Base-by-base conservation (phyloP, 163 green algal genomes). In the Prototheca wickerhamii region DNA sequence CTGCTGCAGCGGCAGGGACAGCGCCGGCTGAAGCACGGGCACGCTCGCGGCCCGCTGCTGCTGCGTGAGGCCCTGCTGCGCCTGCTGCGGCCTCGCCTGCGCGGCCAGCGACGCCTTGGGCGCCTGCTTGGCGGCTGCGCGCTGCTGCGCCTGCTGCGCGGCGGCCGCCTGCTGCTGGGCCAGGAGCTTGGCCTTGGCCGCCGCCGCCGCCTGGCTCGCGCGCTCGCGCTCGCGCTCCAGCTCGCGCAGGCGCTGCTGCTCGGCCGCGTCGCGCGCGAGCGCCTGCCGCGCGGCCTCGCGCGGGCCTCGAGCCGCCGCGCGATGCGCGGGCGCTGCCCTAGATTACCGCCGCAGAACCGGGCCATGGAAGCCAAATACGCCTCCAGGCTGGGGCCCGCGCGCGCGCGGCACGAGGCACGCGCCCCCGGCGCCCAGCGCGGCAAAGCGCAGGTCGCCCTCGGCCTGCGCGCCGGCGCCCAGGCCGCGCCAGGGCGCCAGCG, bases 381-480 rank as follows among this genome's bases (percentile, higher is more conserved):
- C n/a, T n/a, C n/a, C n/a, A n/a, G n/a, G n/a, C n/a, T n/a, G n/a
- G n/a, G n/a, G n/a, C n/a, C n/a, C n/a, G n/a, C n/a, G n/a, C n/a
- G n/a, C n/a, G n/a, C n/a, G n/a, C n/a, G n/a, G n/a, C n/a, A n/a
- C n/a, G 20, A 54, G 46, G 46, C 26, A 54, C 12, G 46, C 46
- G 46, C 18, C 46, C 15, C 46, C 46, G 18, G 12, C 46, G 37
- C 37, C 10, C 37, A 10, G 37, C 46, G 12, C 46, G 12, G 46
- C 46, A 12, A 12, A 54, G 46, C 46, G 46, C 46, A 15, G 10
- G 37, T 18, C 34, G 4, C 66, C 66, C 32, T 72, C 66, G 0
- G 42, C 53, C 17, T 23, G 46, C 15, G 29, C 28, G 8, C 66
- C 66, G 12, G 23, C 58, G 20, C 59, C 66, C 50, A 72, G 37